Evolutionary conservation across 1,139 yeast species (phyloP).

Genomic region (Lipomyces yarrowii): DNA sequence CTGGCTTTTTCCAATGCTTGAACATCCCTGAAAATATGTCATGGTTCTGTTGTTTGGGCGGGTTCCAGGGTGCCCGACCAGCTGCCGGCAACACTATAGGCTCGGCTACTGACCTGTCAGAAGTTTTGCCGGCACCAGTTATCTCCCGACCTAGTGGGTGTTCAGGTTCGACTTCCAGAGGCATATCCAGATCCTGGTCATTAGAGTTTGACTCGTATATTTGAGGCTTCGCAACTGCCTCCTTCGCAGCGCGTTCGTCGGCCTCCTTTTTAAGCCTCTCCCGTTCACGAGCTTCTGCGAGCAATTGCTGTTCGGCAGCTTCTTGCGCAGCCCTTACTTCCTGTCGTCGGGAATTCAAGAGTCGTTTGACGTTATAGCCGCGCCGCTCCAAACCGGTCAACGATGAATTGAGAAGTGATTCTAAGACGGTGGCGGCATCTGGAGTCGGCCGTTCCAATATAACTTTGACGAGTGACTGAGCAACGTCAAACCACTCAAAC

Average conservation of each 20-base stretch:
- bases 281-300: conserved; percentile 23
- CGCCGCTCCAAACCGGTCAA: conserved; percentile 42
- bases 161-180: conserved; percentile 10
- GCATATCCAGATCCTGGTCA: conserved; percentile 17
- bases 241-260: conserved; percentile 8
- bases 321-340: conserved; percentile 27
- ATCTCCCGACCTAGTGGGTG: not conserved
- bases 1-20: conserved; percentile 12
- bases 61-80: not conserved
- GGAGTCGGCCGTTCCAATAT: conserved; percentile 43
- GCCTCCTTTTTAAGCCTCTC: conserved; percentile 13
- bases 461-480: conserved; percentile 41
- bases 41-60: not conserved
- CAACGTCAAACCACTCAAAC: conserved; percentile 47
- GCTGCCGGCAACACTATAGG: not conserved
- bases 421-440: conserved; percentile 46
- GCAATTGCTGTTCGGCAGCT: conserved; percentile 18
- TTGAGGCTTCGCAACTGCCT: conserved; percentile 9
- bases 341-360: conserved; percentile 38
- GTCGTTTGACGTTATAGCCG: conserved; percentile 46
- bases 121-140: not conserved
- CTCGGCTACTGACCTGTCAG: not conserved
- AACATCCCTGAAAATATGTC: conserved; percentile 17
- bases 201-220: not conserved
- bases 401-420: conserved; percentile 42